Evolutionary conservation across 1,284 basidiomycete species (phyloP).

Genomic region (Apiotrichum porosum): DNA sequence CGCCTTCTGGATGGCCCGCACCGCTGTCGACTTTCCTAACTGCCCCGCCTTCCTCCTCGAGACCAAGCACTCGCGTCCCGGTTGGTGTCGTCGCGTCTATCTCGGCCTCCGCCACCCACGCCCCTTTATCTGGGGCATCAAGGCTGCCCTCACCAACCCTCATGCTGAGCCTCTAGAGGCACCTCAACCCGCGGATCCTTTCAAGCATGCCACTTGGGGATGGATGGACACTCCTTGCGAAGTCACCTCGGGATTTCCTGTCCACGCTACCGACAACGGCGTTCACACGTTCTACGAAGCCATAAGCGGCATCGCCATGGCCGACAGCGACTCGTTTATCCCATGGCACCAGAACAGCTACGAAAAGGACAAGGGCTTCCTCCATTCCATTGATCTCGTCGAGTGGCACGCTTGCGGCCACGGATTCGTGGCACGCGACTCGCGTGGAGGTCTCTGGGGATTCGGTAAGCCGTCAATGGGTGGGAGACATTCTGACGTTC

Average conservation of each 20-base stretch:
- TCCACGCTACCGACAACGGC: not conserved
- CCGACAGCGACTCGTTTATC: slow-evolving; percentile 21
- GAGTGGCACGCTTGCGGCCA: slow-evolving; percentile 71
- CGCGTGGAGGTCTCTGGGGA: slow-evolving; percentile 66
- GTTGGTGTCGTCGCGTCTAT: slow-evolving; percentile 75
- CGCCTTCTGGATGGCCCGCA: slow-evolving; percentile 67
- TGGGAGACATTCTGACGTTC: not conserved
- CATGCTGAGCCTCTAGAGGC: not conserved
- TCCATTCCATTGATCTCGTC: slow-evolving; percentile 53
- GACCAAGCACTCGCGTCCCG: slow-evolving; percentile 8
- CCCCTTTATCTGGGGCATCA: slow-evolving; percentile 78
- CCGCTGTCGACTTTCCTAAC: slow-evolving; percentile 70
- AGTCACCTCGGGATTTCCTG: not conserved
- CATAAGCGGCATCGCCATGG: too few relatives aligned
- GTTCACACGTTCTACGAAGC: too few relatives aligned
- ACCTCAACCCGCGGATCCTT: not conserved
- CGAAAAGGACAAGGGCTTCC: too few relatives aligned
- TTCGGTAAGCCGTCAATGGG: slow-evolving; percentile 59
- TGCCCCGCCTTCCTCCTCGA: slow-evolving; percentile 47
- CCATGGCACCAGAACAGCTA: too few relatives aligned
- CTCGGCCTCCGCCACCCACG: slow-evolving; percentile 58
- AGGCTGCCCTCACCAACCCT: slow-evolving; percentile 26
- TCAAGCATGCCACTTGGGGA: too few relatives aligned
- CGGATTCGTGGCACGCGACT: slow-evolving; percentile 55
- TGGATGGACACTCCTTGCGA: not conserved